A percentile compares a stretch with the other conserved stretches of the same genome.
phyloP scores from a whole-genome alignment of 2,329 filamentous ascomycete genomes.

The Magnaporthiopsis incrustans region DNA sequence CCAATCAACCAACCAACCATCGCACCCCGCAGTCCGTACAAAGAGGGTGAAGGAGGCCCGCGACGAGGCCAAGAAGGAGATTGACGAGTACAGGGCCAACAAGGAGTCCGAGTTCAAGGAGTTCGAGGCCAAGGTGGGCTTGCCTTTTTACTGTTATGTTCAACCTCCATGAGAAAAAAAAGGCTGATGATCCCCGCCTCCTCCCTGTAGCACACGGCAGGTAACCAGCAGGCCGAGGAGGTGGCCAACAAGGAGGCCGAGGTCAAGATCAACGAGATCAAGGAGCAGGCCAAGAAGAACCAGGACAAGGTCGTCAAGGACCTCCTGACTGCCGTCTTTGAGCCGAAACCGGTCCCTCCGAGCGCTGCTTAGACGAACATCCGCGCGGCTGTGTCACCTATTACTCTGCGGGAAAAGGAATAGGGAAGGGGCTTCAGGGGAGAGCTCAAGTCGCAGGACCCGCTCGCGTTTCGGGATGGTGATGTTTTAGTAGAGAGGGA shows the following conservation, averaged over 20 bases:
- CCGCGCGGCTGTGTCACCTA: background rate
- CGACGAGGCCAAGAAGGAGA: constrained; percentile 95
- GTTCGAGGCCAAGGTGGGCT: constrained; percentile 65
- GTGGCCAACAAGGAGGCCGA: constrained; percentile 77
- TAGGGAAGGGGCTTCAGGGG: background rate
- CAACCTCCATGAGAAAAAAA: too few relatives aligned
- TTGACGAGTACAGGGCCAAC: constrained; percentile 79
- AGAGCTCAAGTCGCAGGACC: background rate
- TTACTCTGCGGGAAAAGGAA: background rate
- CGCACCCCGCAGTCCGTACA: constrained; percentile 61
- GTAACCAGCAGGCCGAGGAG: constrained; percentile 72
- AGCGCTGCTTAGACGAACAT: constrained; percentile 12
- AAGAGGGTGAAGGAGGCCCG: constrained; percentile 96
- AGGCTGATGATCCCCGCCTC: constrained; percentile 11
- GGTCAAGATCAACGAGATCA: constrained; percentile 72
- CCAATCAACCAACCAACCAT: background rate
- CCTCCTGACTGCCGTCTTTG: constrained; percentile 75
- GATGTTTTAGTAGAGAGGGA: background rate
- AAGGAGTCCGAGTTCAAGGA: constrained; percentile 95
- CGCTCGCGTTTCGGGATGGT: background rate
- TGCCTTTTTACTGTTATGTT: too few relatives aligned
- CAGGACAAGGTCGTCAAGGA: constrained; percentile 75
- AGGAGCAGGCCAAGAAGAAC: constrained; percentile 68
- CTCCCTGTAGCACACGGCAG: constrained; percentile 68
- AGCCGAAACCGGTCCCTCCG: constrained; percentile 63